Base-by-base conservation (phyloP, 2,329 filamentous ascomycete species). In the Fusarium caatingaense region DNA sequence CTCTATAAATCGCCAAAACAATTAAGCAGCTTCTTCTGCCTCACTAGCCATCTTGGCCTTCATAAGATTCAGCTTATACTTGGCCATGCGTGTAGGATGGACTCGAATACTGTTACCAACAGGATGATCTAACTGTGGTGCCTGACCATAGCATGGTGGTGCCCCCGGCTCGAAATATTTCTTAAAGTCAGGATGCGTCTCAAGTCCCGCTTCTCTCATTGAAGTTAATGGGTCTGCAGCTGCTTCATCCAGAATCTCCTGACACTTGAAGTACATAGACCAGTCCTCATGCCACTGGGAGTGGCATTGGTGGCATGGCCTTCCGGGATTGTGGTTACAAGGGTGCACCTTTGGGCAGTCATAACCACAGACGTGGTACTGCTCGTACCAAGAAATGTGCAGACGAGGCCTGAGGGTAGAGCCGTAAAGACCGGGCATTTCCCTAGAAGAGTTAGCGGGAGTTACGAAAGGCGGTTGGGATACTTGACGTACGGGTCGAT, bases 361-460 rank as follows among this genome's bases (percentile, higher is more conserved):
- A n/a, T 40, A 12, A 3, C 72, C 69, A 10, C 68, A 21, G 11
- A 9, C 11, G 42, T 75, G 72, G 20, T 44, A 64, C 51, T 74
- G 71, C 40, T 74, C 72, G 13, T 71, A 74, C 72, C 72, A 74
- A 34, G 67, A 69, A 56, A 69, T 61, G 28, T 69, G 51, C 3
- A 49, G 46, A 11, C 72, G 60, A 8, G 60, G 34, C 34, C 64
- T 59, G 27, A 46, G 20, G 6, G 56, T 47, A 11, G 72, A 71
- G 27, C 67, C 54, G 28, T 67, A 64, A 7, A 72, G 27, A 25
- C 53, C 62, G 6, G 72, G 62, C 16, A 74, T 71, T 30, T 75
- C 72, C 42, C 64, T 66, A 20, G 30, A 37, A 34, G 34, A 45
- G 32, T 74, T 41, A 71, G 63, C 49, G 15, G 3, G 15, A 1